Base-by-base conservation (phyloP, 805 yeast genomes). In the Starmerella lactis-condensi region DNA sequence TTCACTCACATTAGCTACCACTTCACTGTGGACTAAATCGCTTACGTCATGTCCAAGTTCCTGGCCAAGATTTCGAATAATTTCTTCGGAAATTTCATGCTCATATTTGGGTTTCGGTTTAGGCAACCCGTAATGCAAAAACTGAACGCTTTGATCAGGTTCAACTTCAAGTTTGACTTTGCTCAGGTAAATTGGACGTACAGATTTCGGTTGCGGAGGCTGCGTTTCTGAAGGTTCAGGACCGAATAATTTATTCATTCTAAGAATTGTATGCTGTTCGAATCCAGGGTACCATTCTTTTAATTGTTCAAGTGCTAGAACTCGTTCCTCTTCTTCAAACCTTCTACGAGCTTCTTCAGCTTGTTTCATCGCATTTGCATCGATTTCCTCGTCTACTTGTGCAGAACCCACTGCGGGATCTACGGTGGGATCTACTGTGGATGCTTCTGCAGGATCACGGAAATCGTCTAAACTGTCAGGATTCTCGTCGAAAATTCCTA, bases 201-300 rank as follows among this genome's bases (percentile, higher is more conserved):
- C 28, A 3, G 31, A 27, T 14, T 48, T 44, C 2, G 79, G 75
- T 20, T 38, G 35, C 25, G 70, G 69, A 31, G 64, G 69, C 20
- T 57, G 54, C 41, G 66, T 67, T 34, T 61, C 61, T 12, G 57
- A 53, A 1, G 83, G 76, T 8, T 63, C 60, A 1, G 85, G 75
- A 18, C 67, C 64, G 43, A 75, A 75, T 28, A 77, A 53, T 6
- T 65, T 51, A 49, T 75, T 78, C 66, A 74, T 67, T 41, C 69
- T 67, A 43, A 75, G 57, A 1, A 72, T 64, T 27, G 64, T 57
- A 17, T 68, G 62, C 15, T 57, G 58, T 33, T 61, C 57, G 51
- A 72, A 79, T 1, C 64, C 57, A 0, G 93, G 92, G 46, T 64
- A 77, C 44, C 69, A 68, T 25, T 41, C 36, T 26, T 41, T 31